Base-by-base conservation (phyloP, 139 green algal genomes). In the Pseudopediastrum boryanum region DNA sequence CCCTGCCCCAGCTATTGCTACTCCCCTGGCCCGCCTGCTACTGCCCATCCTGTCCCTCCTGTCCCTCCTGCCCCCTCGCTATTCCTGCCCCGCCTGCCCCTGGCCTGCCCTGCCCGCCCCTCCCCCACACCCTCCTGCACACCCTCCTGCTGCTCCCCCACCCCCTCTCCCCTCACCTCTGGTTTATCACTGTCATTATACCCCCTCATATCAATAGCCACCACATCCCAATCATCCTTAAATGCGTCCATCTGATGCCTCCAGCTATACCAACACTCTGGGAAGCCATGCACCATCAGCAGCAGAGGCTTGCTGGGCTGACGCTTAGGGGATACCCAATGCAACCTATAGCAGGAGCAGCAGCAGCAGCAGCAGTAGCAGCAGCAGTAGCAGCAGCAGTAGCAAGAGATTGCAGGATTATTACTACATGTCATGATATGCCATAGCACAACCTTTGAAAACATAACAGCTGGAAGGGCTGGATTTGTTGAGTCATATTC, bases 281-380 rank as follows among this genome's bases (percentile, higher is more conserved):
- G 89, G 58, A 94, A 92, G 50, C 89, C 89, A 58, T 94, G 89
- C 29, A 94, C 31, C 19, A 90, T 80, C 52, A 94, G 75, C 84
- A 94, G 76, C 41, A 92, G 78, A 31, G 80, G 77, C 77, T 84
- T 85, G 75, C 67, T 54, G 35, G 35, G 44, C 16, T 39, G 85
- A 2, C 71, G 44, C 13, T 81, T 78, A 13, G 79, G 71, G 19
- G 83, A 79, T 13, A 82, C 81, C 19, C 71, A 58, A 27, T 88
- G 82, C 1, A 91, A 59, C 67, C 85, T 88, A 71, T 39, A n/a
- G 39, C 12, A 3, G 41, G 31, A 33, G 21, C n/a, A 2, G 52
- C 36, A 79, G 27, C 33, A 39, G 42, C 23, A 29, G 58, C 35
- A 16, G 19, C 29, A 54, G 61, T 27, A 52, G 4, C 58, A 66